Evolutionary conservation across 257 asterid genomes (phyloP).

Genomic region (Solanum arcanum): DNA sequence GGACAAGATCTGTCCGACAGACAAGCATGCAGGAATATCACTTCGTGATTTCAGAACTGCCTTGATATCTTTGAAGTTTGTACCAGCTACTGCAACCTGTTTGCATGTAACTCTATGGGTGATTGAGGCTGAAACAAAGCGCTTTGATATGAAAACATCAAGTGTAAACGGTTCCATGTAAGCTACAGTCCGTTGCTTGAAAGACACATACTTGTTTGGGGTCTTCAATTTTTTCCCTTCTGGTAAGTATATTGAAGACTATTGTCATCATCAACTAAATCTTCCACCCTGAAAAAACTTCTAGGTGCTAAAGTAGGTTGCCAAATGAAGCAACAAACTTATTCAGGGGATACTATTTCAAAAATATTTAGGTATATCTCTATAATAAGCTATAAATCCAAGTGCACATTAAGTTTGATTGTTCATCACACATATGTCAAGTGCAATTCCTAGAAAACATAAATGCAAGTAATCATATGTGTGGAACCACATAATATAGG

Average conservation of each 20-base stretch:
- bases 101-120: constrained; percentile 92
- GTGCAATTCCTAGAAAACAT: background rate
- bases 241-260: constrained; percentile 84
- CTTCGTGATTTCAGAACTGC: constrained; percentile 77
- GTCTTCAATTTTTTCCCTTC: constrained; percentile 67
- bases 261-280: constrained; percentile 74
- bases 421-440: background rate
- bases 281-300: constrained; percentile 95
- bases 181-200: constrained; percentile 82
- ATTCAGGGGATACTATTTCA: background rate
- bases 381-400: background rate
- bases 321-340: background rate
- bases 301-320: constrained; percentile 64
- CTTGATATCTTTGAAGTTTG: constrained; percentile 86
- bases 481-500: background rate
- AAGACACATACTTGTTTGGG: constrained; percentile 64
- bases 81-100: constrained; percentile 94
- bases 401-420: background rate
- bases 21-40: constrained; percentile 84
- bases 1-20: constrained; percentile 64
- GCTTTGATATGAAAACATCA: constrained; percentile 80
- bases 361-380: background rate
- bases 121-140: constrained; percentile 84
- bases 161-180: constrained; percentile 75
- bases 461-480: background rate